Base-by-base conservation (phyloP, 202 grass and related monocot species). In the Digitaria exilis region DNA sequence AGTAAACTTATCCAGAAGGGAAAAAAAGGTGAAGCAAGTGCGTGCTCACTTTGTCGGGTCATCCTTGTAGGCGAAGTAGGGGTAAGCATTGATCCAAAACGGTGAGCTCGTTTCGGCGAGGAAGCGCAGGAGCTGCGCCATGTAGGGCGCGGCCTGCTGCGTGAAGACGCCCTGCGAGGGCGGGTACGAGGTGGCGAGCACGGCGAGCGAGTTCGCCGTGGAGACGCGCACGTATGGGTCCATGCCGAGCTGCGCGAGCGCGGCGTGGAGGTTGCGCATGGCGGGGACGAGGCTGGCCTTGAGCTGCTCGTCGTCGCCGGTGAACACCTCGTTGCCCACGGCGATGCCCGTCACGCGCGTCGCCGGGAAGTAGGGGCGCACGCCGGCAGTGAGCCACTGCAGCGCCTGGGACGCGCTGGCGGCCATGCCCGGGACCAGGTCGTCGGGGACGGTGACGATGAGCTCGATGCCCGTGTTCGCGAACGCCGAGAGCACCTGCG, bases 81-180 rank as follows among this genome's bases (percentile, higher is more conserved):
- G 97, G 31, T 99, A 99, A 0, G 97, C 97, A 9, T 99, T 99
- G 44, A 99, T 88, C 93, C 93, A 99, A 66, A 96, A 99, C 0
- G 97, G 97, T 0, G 93, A 46, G 35, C 77, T 86, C 65, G 93
- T 96, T 26, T 93, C 84, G 7, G 81, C 71, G 37, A 99, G 48
- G 84, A 99, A 99, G 12, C 71, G 65, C 1, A 99, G 82, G 70
- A 96, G 91, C 66, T 90, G 89, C 29, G 60, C 56, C 84, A 99
- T 90, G 31, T 92, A 82, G 2, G 55, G 35, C 4, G 89, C 84
- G 22, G 91, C 67, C 55, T 88, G 89, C 46, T 84, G 76, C 75
- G 86, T 89, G 82, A 99, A 99, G 4, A 85, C 55, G 17, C 93
- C 93, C 79, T 89, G 84, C 35, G 93, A 99, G 61, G 97, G 97